Evolutionary conservation across 2,329 filamentous ascomycete genomes (phyloP), one percentile per base, ranked within the genome.

Genomic region (Penicillium sclerotigenum): DNA sequence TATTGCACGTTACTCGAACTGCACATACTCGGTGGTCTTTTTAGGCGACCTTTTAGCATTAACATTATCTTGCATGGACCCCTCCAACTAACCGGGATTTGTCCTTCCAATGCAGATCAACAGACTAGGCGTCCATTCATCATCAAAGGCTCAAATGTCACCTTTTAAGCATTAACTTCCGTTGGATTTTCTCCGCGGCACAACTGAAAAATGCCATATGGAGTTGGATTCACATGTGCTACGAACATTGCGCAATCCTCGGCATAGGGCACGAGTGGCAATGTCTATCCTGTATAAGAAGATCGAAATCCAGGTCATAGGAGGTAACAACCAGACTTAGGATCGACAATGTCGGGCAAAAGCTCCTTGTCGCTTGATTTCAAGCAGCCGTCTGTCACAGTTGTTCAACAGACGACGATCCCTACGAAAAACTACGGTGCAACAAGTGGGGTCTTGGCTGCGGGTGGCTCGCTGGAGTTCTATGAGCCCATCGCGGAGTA

Each of bases 401-500:
- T 48, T 14, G 26, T 47, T 22, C 26, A 33, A 5, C 14, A 53
- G 43, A 40, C 36, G 18, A 16, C 26, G 11, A 3, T 6, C 14
- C 20, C 34, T 5, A 47, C 20, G 5, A 47, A 16, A 33, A 40
- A n/a, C 1, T n/a, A 41, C 20, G n/a, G 13, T 20, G 34, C 20
- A 26, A 20, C 36, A 26, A 26, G 18, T 28, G 36, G 36, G 16
- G 51, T 48, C 0, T 24, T 53, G 29, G 51, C 43, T 26, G 43
- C 26, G 2, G 51, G 51, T 48, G 43, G 43, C 16, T 47, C 51
- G 8, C 13, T 48, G 4, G 43, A 53, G 16, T 38, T 48, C 16
- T 53, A 53, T 40, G 43, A 47, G 24, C 71, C 71, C 3, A 70
- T 72, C 51, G 64, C 68, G 52, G 65, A 65, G 5, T 67, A 62